Evolutionary conservation across 164 flowering plant genomes (phyloP).

Genomic region (Protea cynaroides): DNA sequence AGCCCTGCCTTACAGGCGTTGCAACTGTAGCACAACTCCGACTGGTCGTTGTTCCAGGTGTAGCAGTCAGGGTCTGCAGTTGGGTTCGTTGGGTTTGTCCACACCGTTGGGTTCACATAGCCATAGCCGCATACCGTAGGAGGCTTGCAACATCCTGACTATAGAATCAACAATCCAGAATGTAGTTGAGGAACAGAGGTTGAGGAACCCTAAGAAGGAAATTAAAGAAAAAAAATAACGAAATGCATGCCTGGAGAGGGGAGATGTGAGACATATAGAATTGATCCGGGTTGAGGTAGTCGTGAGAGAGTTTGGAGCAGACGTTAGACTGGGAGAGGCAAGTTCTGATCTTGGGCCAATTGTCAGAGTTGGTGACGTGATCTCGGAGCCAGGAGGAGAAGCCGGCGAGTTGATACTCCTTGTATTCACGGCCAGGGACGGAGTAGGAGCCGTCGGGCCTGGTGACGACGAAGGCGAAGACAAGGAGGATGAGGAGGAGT

Average conservation of each 20-base stretch:
- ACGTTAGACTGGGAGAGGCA: constrained; percentile 49
- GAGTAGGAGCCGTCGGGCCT: constrained; percentile 47
- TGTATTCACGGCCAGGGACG: constrained; percentile 52
- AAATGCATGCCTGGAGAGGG: constrained; percentile 85
- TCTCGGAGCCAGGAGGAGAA: constrained; percentile 69
- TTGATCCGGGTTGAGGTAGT: constrained; percentile 51
- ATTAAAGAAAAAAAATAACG: too few relatives aligned
- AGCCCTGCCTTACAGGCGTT: constrained; percentile 81
- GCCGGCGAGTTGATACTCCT: constrained; percentile 62
- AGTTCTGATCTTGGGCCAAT: constrained; percentile 62
- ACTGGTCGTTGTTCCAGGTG: constrained; percentile 80
- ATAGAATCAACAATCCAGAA: constrained; percentile 9
- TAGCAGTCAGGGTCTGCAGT: constrained; percentile 61
- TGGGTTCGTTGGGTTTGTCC: constrained; percentile 65
- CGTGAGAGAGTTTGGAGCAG: constrained; percentile 43
- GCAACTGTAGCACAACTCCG: constrained; percentile 75
- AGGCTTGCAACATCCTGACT: constrained; percentile 98
- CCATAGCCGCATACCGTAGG: constrained; percentile 74
- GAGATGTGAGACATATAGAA: constrained; percentile 53
- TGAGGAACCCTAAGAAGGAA: too few relatives aligned
- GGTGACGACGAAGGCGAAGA: constrained; percentile 78
- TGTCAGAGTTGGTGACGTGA: constrained; percentile 35
- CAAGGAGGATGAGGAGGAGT: constrained; percentile 49
- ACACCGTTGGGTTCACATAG: constrained; percentile 75
- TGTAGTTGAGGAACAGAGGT: too few relatives aligned